Conservation (phyloP, 2,329 filamentous ascomycete genomes). For the Clonostachys chloroleuca region DNA sequence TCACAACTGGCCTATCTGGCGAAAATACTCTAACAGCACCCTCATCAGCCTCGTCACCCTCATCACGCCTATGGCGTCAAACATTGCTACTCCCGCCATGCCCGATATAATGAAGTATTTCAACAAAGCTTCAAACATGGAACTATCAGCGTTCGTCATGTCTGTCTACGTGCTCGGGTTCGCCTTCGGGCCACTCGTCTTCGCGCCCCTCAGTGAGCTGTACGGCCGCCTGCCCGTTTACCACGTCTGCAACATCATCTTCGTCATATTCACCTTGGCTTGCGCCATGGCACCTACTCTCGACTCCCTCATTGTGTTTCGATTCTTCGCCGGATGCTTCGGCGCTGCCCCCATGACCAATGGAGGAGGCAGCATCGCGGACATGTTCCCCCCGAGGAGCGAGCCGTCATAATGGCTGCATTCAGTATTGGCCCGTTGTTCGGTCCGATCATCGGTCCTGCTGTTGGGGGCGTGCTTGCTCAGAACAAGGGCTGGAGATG, state of each 20-base stretch:
- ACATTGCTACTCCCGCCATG: constrained; percentile 29
- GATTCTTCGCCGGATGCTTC: constrained; percentile 58
- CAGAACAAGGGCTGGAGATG: constrained; percentile 44
- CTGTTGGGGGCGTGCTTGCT: constrained; percentile 36
- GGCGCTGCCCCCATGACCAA: constrained; percentile 61
- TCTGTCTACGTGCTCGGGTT: constrained; percentile 43
- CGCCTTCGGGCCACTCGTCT: constrained; percentile 56
- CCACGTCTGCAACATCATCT: constrained; percentile 39
- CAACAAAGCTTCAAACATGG: constrained; percentile 25
- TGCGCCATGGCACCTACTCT: constrained; percentile 53
- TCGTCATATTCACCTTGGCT: constrained; percentile 44
- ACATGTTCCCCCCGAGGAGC: constrained; percentile 57
- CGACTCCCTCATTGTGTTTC: constrained; percentile 56
- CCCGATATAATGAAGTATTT: constrained; percentile 40
- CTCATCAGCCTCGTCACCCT: constrained; percentile 24
- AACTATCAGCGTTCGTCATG: constrained; percentile 36
- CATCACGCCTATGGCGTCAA: constrained; percentile 17
- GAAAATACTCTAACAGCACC: constrained; percentile 24
- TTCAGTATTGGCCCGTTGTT: constrained; percentile 60
- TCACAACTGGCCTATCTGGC: constrained; percentile 56
- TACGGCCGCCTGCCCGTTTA: constrained; percentile 44
- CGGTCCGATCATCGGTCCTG: constrained; percentile 48
- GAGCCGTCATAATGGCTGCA: constrained; percentile 60
- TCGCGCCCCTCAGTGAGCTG: constrained; percentile 59
- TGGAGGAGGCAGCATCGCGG: constrained; percentile 61